These are phyloP conservation scores for Vaccinium corymbosum DNA, from an alignment of 148 eudicot genomes.

Conservation along the genomic window DNA sequence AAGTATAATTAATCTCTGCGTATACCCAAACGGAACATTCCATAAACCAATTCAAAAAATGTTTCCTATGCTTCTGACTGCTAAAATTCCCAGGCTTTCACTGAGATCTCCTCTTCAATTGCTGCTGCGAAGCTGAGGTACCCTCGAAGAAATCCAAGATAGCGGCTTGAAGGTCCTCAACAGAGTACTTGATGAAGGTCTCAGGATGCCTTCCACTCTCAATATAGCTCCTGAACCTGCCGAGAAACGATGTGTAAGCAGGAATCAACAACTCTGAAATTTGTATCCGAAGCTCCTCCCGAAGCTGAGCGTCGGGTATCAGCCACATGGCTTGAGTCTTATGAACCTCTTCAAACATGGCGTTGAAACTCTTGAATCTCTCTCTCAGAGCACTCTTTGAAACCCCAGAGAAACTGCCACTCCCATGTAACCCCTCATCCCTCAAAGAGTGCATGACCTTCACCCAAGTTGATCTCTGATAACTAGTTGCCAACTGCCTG, in stretches of 20 bases:
- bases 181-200: slow-evolving; percentile 70
- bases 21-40: slow-evolving; percentile 21
- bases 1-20: not conserved
- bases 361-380: slow-evolving; percentile 72
- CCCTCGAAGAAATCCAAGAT: slow-evolving; percentile 87
- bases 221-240: slow-evolving; percentile 64
- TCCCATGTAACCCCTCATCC: slow-evolving; percentile 83
- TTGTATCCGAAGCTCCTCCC: slow-evolving; percentile 74
- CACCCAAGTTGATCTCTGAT: slow-evolving; percentile 64
- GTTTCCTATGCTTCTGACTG: slow-evolving; percentile 39
- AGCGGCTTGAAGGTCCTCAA: slow-evolving; percentile 69
- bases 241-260: slow-evolving; percentile 75
- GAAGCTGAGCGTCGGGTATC: slow-evolving; percentile 66
- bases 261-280: slow-evolving; percentile 76
- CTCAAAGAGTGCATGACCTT: slow-evolving; percentile 70
- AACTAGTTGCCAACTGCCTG: slow-evolving; percentile 55
- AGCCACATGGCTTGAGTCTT: slow-evolving; percentile 70
- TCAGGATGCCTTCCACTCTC: slow-evolving; percentile 82
- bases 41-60: slow-evolving; percentile 46
- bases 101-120: slow-evolving; percentile 63
- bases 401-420: slow-evolving; percentile 69
- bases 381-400: slow-evolving; percentile 72
- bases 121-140: slow-evolving; percentile 52
- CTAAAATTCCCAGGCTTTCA: slow-evolving; percentile 21
- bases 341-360: slow-evolving; percentile 83